Evolutionary conservation across 192 early-diverging fungal genomes (phyloP), one percentile per base, ranked within the genome.

Genomic region (Rhizophlyctis rosea): DNA sequence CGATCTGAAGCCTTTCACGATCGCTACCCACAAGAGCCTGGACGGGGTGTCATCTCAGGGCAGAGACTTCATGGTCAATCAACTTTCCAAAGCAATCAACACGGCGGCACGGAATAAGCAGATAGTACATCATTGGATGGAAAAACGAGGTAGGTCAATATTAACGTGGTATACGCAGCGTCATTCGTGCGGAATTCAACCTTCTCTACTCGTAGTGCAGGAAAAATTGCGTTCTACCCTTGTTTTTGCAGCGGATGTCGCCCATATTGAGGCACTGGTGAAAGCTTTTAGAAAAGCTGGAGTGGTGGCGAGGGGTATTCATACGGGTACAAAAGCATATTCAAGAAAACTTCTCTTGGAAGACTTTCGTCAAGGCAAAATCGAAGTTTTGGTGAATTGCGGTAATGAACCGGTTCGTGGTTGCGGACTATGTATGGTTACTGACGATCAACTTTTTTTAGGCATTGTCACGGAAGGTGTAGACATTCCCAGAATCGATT

Each of bases 401-500:
- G 93, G 89, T 47, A 87, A 27, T n/a, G 27, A 33, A 1, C 0
- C n/a, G 2, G 18, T 18, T 59, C 1, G 21, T 62, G 18, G 36
- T 61, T 47, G 24, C 0, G 18, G 32, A 16, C 0, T 65, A 16
- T 57, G 35, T 3, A 69, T 25, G 21, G 65, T 28, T 44, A 27
- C 49, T 47, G 48, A 14, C 7, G 11, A 27, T 28, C 35, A 24
- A 44, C 25, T 14, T 3, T 51, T 3, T 11, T 21, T 28, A 72
- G 63, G 65, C 34, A 76, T 83, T 50, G 47, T 86, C 4, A 77
- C 76, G 14, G 90, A 90, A 65, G 91, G 91, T 31, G 83, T 85
- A 1, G 95, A 98, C 68, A 91, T 98, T 16, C 92, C 95, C 4
- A 70, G 62, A 3, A 90, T 98, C 30, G 95, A 98, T 60, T 93